phyloP scores from a whole-genome alignment of 768 basidiomycete genomes.

The Russula compacta region DNA sequence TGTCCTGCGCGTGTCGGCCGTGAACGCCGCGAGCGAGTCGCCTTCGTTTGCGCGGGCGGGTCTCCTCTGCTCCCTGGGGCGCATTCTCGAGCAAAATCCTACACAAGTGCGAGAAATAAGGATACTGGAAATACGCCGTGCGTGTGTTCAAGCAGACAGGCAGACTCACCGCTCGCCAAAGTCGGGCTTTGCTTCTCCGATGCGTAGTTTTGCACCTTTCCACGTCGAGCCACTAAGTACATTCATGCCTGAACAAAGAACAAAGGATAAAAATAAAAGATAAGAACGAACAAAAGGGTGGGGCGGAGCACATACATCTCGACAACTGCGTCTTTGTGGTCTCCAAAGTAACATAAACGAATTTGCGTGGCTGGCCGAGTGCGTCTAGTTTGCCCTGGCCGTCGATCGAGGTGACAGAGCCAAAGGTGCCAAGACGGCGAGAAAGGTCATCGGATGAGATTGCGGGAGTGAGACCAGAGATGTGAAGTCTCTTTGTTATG shows the following conservation, averaged over 20 bases:
- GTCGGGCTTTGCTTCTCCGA: slow-evolving; percentile 78
- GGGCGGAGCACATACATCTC: slow-evolving; percentile 41
- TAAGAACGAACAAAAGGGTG: not conserved
- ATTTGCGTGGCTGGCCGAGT: slow-evolving; percentile 58
- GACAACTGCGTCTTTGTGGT: slow-evolving; percentile 49
- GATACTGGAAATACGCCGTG: not conserved
- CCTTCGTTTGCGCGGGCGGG: slow-evolving; percentile 39
- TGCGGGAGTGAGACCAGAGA: slow-evolving; percentile 66
- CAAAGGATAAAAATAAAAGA: not conserved
- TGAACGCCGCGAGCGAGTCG: slow-evolving; percentile 28
- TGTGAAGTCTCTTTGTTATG: slow-evolving; percentile 53
- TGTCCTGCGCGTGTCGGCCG: slow-evolving; percentile 46
- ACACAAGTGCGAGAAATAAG: not conserved
- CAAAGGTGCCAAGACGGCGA: slow-evolving; percentile 53
- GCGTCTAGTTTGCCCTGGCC: slow-evolving; percentile 59
- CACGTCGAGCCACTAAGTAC: slow-evolving; percentile 72
- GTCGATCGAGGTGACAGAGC: slow-evolving; percentile 57
- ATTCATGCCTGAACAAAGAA: slow-evolving; percentile 52
- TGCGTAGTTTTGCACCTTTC: slow-evolving; percentile 79
- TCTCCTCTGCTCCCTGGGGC: slow-evolving; percentile 20
- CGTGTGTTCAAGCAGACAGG: not conserved
- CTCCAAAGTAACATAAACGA: slow-evolving; percentile 66
- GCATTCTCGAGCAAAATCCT: slow-evolving; percentile 33
- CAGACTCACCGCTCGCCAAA: slow-evolving; percentile 48
- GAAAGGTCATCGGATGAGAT: slow-evolving; percentile 51